phyloP scores from a whole-genome alignment of 2,329 filamentous ascomycete genomes.

The Hypoxylon sp. region DNA sequence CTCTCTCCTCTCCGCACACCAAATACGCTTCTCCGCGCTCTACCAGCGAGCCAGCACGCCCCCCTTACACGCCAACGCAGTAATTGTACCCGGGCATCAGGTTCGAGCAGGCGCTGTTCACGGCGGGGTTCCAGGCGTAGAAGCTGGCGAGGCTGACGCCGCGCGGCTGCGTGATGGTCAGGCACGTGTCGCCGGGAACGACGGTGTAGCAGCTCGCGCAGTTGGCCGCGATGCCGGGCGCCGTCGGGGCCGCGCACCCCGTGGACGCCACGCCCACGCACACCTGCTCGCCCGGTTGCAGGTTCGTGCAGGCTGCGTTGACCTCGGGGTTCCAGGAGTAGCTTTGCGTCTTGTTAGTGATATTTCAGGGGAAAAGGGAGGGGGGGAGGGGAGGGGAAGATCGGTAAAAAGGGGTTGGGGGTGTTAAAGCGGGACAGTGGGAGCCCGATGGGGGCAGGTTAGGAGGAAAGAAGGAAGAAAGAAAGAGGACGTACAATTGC shows the following conservation, averaged over 20 bases:
- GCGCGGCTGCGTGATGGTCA: slow-evolving; percentile 17
- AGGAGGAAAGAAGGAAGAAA: background rate
- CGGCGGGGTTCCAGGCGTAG: slow-evolving; percentile 44
- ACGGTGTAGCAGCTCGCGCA: slow-evolving; percentile 46
- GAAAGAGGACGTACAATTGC: slow-evolving; percentile 44
- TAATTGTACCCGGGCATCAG: slow-evolving; percentile 47
- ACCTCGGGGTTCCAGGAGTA: slow-evolving; percentile 37
- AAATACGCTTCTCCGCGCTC: background rate
- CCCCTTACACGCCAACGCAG: slow-evolving; percentile 41
- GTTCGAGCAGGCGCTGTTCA: slow-evolving; percentile 42
- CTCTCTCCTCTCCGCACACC: background rate
- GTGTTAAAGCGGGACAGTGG: background rate
- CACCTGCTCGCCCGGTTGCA: slow-evolving; percentile 41
- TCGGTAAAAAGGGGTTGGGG: background rate
- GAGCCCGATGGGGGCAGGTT: background rate
- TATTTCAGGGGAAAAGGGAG: no score
- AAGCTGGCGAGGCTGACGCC: slow-evolving; percentile 38
- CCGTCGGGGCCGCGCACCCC: slow-evolving; percentile 42
- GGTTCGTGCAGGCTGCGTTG: slow-evolving; percentile 42
- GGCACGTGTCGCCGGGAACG: slow-evolving; percentile 43
- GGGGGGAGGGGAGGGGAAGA: background rate
- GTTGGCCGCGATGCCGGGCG: slow-evolving; percentile 33
- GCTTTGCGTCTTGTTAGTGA: no score
- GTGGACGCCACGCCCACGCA: slow-evolving; percentile 38
- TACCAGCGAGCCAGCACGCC: background rate